phyloP scores from a whole-genome alignment of 768 basidiomycete genomes.

The Solioccasus polychromus region DNA sequence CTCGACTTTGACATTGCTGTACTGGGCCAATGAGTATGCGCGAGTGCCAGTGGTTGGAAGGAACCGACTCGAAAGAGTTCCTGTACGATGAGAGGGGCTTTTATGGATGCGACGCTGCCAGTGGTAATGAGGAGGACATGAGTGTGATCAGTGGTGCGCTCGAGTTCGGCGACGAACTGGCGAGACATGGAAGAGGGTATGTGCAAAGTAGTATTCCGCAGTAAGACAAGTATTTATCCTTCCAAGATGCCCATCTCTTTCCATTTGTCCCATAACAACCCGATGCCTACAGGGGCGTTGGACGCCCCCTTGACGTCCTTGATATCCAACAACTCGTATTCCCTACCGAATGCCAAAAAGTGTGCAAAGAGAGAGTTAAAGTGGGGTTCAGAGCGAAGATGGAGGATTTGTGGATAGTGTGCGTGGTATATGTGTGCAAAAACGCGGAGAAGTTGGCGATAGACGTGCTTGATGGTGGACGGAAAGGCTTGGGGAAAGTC shows the following conservation, averaged over 20 bases:
- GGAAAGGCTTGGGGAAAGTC: conserved; percentile 89
- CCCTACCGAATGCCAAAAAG: conserved; percentile 92
- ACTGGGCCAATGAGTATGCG: conserved; percentile 41
- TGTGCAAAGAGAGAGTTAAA: conserved; percentile 98
- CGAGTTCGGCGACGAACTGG: conserved; percentile 28
- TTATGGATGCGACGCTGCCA: conserved; percentile 95
- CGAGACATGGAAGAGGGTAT: conserved; percentile 5
- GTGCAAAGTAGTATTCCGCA: not conserved
- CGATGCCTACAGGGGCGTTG: conserved; percentile 63
- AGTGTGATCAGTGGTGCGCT: conserved; percentile 22
- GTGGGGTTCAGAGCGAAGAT: conserved; percentile 90
- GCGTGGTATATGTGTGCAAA: conserved; percentile 98
- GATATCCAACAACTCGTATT: conserved; percentile 87
- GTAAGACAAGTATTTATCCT: conserved; percentile 17
- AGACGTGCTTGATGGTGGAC: conserved; percentile 87
- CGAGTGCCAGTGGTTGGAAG: not conserved
- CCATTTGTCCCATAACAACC: conserved; percentile 85
- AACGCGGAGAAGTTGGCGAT: conserved; percentile 93
- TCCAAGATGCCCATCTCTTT: conserved; percentile 80
- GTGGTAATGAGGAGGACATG: conserved; percentile 86
- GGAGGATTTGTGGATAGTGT: conserved; percentile 87
- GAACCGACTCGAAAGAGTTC: conserved; percentile 64
- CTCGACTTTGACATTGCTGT: conserved; percentile 71
- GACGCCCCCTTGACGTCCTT: conserved; percentile 80
- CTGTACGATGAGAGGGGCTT: conserved; percentile 83